These are phyloP conservation scores for Penicillium riverlandense DNA, from an alignment of 495 filamentous ascomycete species.

Conservation along the genomic window DNA sequence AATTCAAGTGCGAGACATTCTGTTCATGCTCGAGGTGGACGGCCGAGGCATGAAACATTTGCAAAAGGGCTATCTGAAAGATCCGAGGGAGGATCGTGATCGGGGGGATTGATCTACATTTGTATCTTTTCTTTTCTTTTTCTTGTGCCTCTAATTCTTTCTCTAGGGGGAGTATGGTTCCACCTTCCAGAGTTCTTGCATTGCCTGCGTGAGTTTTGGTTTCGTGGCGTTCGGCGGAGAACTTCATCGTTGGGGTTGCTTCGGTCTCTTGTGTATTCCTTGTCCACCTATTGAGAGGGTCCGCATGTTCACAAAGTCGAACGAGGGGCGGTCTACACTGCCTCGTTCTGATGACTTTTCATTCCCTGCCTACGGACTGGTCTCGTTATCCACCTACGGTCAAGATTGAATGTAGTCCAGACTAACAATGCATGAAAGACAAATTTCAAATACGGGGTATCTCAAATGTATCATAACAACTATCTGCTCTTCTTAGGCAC, in stretches of 20 bases:
- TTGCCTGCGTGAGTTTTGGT: constrained; percentile 11
- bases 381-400: too few relatives aligned
- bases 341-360: too few relatives aligned
- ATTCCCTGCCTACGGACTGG: too few relatives aligned
- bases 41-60: constrained; percentile 37
- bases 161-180: not conserved
- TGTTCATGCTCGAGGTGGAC: constrained; percentile 46
- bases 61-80: constrained; percentile 38
- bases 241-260: not conserved
- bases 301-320: too few relatives aligned
- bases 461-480: too few relatives aligned
- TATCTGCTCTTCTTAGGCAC: not conserved
- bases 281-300: too few relatives aligned
- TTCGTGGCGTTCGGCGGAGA: constrained; percentile 12
- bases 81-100: constrained; percentile 35
- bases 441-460: too few relatives aligned
- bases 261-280: not conserved
- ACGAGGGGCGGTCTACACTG: too few relatives aligned
- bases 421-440: too few relatives aligned
- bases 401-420: too few relatives aligned
- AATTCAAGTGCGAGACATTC: constrained; percentile 43
- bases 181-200: constrained; percentile 8
- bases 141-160: constrained; percentile 8
- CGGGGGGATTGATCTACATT: constrained; percentile 18
- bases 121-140: constrained; percentile 15